Evolutionary conservation across 352 stramenopile genomes (phyloP).

Genomic region (Phytophthora meadii): DNA sequence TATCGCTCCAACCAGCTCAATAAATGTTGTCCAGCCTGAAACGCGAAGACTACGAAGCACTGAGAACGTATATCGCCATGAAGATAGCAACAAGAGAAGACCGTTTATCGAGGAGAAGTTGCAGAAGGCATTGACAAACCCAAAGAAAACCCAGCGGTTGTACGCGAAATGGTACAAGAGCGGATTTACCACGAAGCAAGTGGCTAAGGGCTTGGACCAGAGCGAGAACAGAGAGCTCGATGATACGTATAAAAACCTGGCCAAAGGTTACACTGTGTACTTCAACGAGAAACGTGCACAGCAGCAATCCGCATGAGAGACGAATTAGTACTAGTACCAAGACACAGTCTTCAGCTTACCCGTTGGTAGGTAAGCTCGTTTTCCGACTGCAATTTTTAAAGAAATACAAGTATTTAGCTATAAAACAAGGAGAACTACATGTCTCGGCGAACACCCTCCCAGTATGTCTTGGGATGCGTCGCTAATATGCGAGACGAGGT

Average conservation of each 20-base stretch:
- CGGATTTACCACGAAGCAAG: slow-evolving; percentile 18
- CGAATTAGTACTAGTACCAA: background rate
- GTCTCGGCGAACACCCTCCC: background rate
- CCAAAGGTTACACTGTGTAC: slow-evolving; percentile 18
- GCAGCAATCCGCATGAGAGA: background rate
- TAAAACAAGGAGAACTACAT: too few relatives aligned
- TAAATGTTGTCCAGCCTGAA: background rate
- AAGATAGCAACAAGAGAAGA: slow-evolving; percentile 5
- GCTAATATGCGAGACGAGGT: slow-evolving; percentile 3
- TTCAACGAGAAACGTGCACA: slow-evolving; percentile 12
- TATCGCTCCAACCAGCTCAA: background rate
- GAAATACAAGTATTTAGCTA: background rate
- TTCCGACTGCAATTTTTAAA: background rate
- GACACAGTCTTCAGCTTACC: slow-evolving; percentile 5
- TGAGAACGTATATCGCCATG: background rate
- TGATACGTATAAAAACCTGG: slow-evolving; percentile 11
- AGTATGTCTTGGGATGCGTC: slow-evolving; percentile 6
- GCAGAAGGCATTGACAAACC: slow-evolving; percentile 18
- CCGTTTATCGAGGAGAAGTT: slow-evolving; percentile 21
- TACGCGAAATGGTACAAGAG: slow-evolving; percentile 30
- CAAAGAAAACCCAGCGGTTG: slow-evolving; percentile 17
- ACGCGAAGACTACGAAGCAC: slow-evolving; percentile 16
- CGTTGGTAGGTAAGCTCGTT: slow-evolving; percentile 8
- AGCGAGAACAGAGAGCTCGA: slow-evolving; percentile 22
- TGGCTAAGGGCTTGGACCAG: slow-evolving; percentile 4